These are phyloP conservation scores for Claviceps maximensis DNA, from an alignment of 2,329 filamentous ascomycete species.

Conservation along the genomic window DNA sequence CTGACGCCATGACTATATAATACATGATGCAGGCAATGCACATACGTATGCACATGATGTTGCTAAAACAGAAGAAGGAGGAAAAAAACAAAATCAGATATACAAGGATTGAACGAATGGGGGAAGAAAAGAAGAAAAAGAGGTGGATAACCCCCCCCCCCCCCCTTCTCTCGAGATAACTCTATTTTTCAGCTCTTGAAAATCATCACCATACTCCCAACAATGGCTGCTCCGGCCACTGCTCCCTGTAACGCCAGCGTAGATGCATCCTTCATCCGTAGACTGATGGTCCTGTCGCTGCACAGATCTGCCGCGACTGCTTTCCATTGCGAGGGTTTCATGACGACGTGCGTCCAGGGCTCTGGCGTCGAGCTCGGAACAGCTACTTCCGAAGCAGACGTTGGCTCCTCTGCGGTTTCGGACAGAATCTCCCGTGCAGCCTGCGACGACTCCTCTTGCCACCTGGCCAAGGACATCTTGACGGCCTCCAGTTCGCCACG, in stretches of 20 bases:
- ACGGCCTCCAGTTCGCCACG: slow-evolving; percentile 26
- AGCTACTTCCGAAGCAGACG: background rate
- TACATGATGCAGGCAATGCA: background rate
- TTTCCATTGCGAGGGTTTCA: slow-evolving; percentile 32
- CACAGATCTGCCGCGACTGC: slow-evolving; percentile 42
- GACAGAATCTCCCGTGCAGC: slow-evolving; percentile 5
- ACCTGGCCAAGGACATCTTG: slow-evolving; percentile 17
- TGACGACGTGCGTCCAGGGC: slow-evolving; percentile 31
- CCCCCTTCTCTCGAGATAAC: too few relatives aligned
- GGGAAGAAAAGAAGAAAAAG: slow-evolving; percentile 7
- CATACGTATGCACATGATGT: background rate
- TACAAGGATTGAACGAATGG: too few relatives aligned
- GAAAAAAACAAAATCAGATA: too few relatives aligned
- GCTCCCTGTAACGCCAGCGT: slow-evolving; percentile 56
- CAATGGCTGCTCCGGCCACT: slow-evolving; percentile 49
- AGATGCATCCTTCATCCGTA: slow-evolving; percentile 59
- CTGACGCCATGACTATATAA: background rate
- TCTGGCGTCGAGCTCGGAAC: background rate
- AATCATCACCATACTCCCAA: slow-evolving; percentile 38
- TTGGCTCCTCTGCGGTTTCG: background rate
- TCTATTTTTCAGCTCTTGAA: slow-evolving; percentile 20
- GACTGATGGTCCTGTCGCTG: slow-evolving; percentile 49
- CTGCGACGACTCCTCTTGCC: slow-evolving; percentile 9
- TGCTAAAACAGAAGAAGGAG: background rate
- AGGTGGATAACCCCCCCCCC: background rate